Percentiles rank a stretch among this genome's conserved stretches.
Conservation (phyloP, 768 basidiomycete species). For the Phlegmacium glaucopus region DNA sequence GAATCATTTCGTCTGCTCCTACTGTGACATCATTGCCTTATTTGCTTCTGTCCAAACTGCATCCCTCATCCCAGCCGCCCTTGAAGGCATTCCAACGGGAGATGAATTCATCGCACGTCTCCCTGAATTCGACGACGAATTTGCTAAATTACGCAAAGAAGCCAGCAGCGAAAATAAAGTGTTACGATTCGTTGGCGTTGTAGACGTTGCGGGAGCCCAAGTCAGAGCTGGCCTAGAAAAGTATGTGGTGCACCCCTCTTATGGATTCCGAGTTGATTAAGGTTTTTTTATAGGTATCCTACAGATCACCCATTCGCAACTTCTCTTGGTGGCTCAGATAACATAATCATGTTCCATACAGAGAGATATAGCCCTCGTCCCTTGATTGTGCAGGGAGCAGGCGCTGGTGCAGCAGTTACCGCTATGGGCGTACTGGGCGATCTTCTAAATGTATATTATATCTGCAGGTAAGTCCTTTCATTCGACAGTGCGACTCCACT, state of each 20-base stretch:
- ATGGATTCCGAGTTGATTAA: not conserved
- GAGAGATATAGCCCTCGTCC: constrained; percentile 86
- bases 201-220: constrained; percentile 68
- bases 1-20: constrained; percentile 55
- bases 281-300: constrained; percentile 61
- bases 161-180: constrained; percentile 82
- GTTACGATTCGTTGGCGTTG: constrained; percentile 90
- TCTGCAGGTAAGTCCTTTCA: not conserved
- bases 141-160: constrained; percentile 70
- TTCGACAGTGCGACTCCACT: too few species aligned
- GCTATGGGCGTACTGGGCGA: constrained; percentile 98
- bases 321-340: constrained; percentile 93
- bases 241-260: constrained; percentile 42
- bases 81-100: constrained; percentile 66
- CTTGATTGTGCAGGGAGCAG: constrained; percentile 91
- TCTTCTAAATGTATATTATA: constrained; percentile 7
- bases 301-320: constrained; percentile 92
- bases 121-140: constrained; percentile 79
- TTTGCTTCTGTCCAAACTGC: constrained; percentile 77
- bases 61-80: constrained; percentile 79
- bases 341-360: constrained; percentile 97
- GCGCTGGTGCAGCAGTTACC: constrained; percentile 97
- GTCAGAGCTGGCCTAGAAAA: constrained; percentile 89
- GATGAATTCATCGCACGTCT: constrained; percentile 81
- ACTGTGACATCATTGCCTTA: constrained; percentile 32